These are phyloP conservation scores for Phymatotrichopsis omnivora DNA, from an alignment of 2,329 filamentous ascomycete genomes.

Conservation along the genomic window DNA sequence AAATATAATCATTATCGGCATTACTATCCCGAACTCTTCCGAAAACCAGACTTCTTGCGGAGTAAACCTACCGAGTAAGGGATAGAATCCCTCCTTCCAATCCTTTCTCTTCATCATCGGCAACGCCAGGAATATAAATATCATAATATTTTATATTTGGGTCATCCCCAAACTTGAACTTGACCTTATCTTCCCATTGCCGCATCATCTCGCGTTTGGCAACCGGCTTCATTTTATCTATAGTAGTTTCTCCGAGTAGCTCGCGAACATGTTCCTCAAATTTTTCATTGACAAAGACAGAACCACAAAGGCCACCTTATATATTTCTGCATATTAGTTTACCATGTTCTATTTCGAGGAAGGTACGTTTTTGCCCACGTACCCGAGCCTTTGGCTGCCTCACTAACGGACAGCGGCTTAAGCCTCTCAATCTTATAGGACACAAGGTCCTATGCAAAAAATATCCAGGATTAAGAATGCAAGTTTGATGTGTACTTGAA, in stretches of 20 bases:
- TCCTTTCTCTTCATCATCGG: constrained; percentile 64
- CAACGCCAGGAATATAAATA: constrained; percentile 60
- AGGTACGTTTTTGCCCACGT: constrained; percentile 7
- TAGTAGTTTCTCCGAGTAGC: constrained; percentile 10
- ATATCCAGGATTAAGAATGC: neutral
- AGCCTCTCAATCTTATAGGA: constrained; percentile 66
- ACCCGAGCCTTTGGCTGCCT: too few species aligned
- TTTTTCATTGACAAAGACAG: constrained; percentile 46
- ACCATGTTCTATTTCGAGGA: too few species aligned
- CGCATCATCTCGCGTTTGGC: constrained; percentile 47
- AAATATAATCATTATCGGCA: too few species aligned
- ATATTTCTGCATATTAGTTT: too few species aligned
- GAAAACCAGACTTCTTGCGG: constrained; percentile 46
- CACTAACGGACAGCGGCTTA: too few species aligned
- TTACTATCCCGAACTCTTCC: constrained; percentile 6
- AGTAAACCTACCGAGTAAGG: constrained; percentile 42
- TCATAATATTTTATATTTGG: too few species aligned
- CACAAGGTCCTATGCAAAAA: constrained; percentile 40
- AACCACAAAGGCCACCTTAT: constrained; percentile 20
- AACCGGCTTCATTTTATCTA: constrained; percentile 24
- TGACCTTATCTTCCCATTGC: constrained; percentile 78
- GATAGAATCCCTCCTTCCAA: constrained; percentile 63
- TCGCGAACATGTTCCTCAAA: constrained; percentile 16
- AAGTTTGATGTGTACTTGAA: constrained; percentile 46
- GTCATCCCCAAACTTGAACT: too few species aligned